phyloP scores from a whole-genome alignment of 495 filamentous ascomycete genomes.

The Talaromyces trachyspermus region DNA sequence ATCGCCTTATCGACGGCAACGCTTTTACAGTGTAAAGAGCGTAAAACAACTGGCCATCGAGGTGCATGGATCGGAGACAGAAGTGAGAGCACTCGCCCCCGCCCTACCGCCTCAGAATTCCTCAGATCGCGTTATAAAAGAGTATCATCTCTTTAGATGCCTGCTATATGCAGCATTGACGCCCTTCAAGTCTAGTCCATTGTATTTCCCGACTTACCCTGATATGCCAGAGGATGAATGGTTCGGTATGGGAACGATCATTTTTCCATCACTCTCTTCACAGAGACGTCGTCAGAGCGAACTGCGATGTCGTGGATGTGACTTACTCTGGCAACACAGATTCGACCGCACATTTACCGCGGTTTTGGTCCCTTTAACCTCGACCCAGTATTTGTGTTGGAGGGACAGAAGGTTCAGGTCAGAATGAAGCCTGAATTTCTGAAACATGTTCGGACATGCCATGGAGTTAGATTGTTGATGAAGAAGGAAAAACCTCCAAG shows the following conservation, averaged over 20 bases:
- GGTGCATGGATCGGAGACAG: neutral
- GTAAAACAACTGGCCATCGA: neutral
- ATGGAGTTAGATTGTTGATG: neutral
- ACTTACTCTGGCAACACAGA: too few species aligned
- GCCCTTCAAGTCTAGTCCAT: neutral
- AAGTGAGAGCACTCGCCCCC: neutral
- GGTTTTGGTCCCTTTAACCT: neutral
- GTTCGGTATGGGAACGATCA: neutral
- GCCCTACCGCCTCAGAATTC: neutral
- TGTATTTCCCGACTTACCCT: neutral
- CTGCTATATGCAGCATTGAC: neutral
- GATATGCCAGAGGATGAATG: neutral
- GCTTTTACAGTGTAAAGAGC: neutral
- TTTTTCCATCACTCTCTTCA: neutral
- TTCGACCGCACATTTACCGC: too few species aligned
- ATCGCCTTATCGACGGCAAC: neutral
- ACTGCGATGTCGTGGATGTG: neutral
- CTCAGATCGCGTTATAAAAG: neutral
- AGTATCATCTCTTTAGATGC: neutral
- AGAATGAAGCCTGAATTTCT: neutral
- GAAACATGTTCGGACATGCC: neutral
- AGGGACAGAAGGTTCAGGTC: neutral
- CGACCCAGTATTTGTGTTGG: neutral
- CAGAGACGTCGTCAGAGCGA: neutral
- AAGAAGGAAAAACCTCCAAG: too few species aligned